These are phyloP conservation scores for Monascus ruber DNA, from an alignment of 2,329 filamentous ascomycete species.

Conservation along the genomic window DNA sequence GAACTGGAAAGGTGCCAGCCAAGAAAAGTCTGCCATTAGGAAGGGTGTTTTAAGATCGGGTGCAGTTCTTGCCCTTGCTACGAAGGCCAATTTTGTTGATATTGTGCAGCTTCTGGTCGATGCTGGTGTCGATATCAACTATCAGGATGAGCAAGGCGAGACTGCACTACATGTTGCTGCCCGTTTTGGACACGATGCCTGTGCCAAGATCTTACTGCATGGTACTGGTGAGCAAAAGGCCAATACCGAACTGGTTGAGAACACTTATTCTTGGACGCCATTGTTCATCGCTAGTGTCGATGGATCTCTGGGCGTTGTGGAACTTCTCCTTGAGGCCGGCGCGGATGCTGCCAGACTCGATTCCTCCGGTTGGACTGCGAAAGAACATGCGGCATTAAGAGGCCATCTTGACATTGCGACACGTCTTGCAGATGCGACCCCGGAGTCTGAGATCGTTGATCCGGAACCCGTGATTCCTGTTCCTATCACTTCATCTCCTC, in stretches of 20 bases:
- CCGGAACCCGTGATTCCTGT: constrained; percentile 21
- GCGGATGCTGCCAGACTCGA: constrained; percentile 65
- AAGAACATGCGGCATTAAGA: constrained; percentile 81
- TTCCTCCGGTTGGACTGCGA: constrained; percentile 85
- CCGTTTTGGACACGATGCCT: constrained; percentile 72
- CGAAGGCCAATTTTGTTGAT: constrained; percentile 70
- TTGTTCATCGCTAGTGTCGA: constrained; percentile 87
- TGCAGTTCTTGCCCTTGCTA: constrained; percentile 75
- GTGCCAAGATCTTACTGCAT: constrained; percentile 62
- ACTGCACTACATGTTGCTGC: constrained; percentile 87
- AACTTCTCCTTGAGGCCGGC: constrained; percentile 66
- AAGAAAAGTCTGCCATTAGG: constrained; percentile 52
- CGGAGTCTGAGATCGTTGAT: constrained; percentile 24
- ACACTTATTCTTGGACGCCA: constrained; percentile 88
- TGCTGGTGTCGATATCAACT: constrained; percentile 85
- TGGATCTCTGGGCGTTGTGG: constrained; percentile 62
- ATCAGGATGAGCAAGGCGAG: constrained; percentile 80
- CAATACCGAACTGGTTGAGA: constrained; percentile 66
- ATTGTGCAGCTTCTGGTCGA: constrained; percentile 84
- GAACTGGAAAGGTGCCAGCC: constrained; percentile 56
- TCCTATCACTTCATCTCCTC: constrained; percentile 20
- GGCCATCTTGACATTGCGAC: constrained; percentile 75
- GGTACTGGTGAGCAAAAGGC: constrained; percentile 61
- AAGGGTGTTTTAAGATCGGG: constrained; percentile 70
- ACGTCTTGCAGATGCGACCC: constrained; percentile 51